Evolutionary conservation across 352 stramenopile genomes (phyloP).

Genomic region (Pythium aristosporum): DNA sequence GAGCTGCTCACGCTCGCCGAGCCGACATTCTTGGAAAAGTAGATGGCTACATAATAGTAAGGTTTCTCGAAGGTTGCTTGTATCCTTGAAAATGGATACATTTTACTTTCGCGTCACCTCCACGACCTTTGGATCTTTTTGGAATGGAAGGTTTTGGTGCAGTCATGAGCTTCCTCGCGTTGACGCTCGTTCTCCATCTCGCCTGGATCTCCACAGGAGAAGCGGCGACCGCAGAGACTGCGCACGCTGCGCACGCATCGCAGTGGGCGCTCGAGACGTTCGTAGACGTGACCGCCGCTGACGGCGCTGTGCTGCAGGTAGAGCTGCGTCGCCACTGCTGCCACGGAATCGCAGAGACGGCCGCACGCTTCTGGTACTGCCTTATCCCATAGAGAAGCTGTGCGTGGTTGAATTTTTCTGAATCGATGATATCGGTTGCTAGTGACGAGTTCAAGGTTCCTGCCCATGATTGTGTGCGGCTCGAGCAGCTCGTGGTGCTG

Average conservation of each 20-base stretch:
- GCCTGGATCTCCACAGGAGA: background rate
- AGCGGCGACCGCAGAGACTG: background rate
- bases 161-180: background rate
- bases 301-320: constrained; percentile 10
- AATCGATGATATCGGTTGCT: background rate
- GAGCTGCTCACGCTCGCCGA: constrained; percentile 45
- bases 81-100: constrained; percentile 2
- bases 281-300: constrained; percentile 12
- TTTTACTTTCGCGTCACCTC: constrained; percentile 14
- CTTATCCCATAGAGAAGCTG: background rate
- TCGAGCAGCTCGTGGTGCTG: constrained; percentile 8
- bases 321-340: constrained; percentile 32
- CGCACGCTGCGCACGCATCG: background rate
- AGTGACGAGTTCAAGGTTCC: constrained; percentile 27
- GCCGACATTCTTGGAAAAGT: constrained; percentile 35
- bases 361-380: constrained; percentile 25
- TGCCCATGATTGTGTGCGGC: constrained; percentile 15
- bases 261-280: constrained; percentile 32
- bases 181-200: background rate
- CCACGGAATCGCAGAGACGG: constrained; percentile 4
- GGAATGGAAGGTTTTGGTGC: constrained; percentile 1
- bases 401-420: background rate
- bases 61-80: constrained; percentile 14
- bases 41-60: constrained; percentile 15
- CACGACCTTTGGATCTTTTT: background rate